Percentiles rank a stretch among this genome's conserved stretches.
phyloP scores from a whole-genome alignment of 1,139 yeast genomes.

The Pneumocystis carinii region DNA sequence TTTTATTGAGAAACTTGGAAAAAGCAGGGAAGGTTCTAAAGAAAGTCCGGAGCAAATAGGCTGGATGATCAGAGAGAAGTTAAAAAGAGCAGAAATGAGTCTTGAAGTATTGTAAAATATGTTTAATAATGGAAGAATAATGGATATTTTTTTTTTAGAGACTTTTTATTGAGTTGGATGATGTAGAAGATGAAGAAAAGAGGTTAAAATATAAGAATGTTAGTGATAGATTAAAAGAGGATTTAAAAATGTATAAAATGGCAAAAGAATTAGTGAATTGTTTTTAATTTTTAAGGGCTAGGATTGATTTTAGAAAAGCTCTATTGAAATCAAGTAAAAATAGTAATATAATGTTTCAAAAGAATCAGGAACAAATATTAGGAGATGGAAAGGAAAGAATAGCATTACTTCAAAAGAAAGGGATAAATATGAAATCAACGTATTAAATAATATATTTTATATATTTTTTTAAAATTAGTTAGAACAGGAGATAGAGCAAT shows the following conservation, averaged over 20 bases:
- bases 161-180: neutral
- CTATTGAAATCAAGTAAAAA: neutral
- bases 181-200: neutral
- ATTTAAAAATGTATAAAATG: neutral
- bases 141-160: neutral
- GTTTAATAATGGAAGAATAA: neutral
- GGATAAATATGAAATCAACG: neutral
- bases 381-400: neutral
- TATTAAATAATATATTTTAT: neutral
- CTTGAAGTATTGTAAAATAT: neutral
- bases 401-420: neutral
- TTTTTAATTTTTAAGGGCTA: neutral
- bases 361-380: neutral
- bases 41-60: neutral
- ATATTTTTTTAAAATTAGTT: neutral
- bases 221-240: neutral
- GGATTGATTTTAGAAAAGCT: neutral
- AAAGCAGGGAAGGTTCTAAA: neutral
- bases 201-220: neutral
- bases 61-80: neutral
- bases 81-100: neutral
- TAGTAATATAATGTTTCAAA: neutral
- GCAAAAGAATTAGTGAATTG: neutral
- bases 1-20: neutral
- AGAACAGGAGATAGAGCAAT: slow-evolving; percentile 1